These are phyloP conservation scores for Cubamyces lactineus DNA, from an alignment of 768 basidiomycete species.

Conservation along the genomic window DNA sequence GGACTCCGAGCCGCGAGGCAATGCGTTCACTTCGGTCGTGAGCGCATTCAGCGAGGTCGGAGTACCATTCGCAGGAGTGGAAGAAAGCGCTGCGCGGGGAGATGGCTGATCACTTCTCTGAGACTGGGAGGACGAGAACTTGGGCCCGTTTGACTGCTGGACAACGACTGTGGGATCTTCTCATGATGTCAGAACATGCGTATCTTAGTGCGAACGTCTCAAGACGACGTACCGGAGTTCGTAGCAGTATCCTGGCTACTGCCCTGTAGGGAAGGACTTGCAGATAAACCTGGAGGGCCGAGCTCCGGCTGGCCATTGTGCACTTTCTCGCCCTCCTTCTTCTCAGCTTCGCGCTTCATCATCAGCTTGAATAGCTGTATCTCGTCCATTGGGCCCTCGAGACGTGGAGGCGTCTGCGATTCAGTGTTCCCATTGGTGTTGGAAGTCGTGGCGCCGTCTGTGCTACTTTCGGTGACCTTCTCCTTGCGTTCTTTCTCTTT, in stretches of 20 bases:
- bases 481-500: constrained; percentile 73
- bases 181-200: not conserved
- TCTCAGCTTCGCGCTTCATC: constrained; percentile 78
- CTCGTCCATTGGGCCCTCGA: constrained; percentile 63
- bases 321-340: constrained; percentile 39
- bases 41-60: not conserved
- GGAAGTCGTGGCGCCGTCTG: constrained; percentile 20
- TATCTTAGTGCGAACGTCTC: too few relatives aligned
- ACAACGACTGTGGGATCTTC: constrained; percentile 5
- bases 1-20: not conserved
- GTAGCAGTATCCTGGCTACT: not conserved
- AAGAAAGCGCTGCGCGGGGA: not conserved
- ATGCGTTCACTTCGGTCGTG: not conserved
- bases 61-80: not conserved
- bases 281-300: constrained; percentile 15
- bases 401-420: constrained; percentile 17
- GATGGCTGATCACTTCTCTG: constrained; percentile 2
- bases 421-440: not conserved
- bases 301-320: constrained; percentile 16
- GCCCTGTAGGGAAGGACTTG: constrained; percentile 10
- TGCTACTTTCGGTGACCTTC: constrained; percentile 36
- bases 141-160: constrained; percentile 1
- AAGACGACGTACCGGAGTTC: not conserved
- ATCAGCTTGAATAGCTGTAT: constrained; percentile 82
- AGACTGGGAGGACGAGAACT: not conserved